Conservation (phyloP, 192 early-diverging fungal species). For the Podila minutissima region DNA sequence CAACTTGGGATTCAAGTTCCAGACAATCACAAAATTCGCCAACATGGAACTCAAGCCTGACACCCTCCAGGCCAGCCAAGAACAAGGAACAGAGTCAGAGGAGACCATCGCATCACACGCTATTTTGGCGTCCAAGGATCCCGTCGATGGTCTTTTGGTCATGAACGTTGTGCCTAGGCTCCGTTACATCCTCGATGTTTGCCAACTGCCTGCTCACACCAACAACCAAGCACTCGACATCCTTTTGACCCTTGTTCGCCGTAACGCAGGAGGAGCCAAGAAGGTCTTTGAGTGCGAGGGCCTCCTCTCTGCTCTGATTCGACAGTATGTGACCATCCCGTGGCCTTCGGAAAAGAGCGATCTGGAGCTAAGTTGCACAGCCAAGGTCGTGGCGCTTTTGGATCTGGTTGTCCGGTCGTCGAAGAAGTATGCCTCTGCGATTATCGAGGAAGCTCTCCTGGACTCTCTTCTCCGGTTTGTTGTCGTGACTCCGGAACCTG, state of each 20-base stretch:
- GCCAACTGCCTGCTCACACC: constrained; percentile 39
- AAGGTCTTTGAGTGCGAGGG: constrained; percentile 58
- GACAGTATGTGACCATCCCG: constrained; percentile 43
- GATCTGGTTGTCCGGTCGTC: constrained; percentile 51
- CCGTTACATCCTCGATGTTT: constrained; percentile 61
- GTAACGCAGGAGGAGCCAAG: constrained; percentile 51
- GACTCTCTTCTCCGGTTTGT: constrained; percentile 58
- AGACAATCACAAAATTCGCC: constrained; percentile 38
- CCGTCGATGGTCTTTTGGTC: constrained; percentile 65
- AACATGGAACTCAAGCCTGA: constrained; percentile 51
- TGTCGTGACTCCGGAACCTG: constrained; percentile 51
- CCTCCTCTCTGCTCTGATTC: constrained; percentile 55
- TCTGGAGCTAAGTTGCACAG: constrained; percentile 25
- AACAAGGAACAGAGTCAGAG: constrained; percentile 46
- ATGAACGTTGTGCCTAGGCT: constrained; percentile 69
- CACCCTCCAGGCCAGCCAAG: constrained; percentile 46
- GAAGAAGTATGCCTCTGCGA: constrained; percentile 48
- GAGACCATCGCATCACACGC: constrained; percentile 57
- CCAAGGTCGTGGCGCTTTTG: constrained; percentile 49
- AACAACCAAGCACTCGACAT: constrained; percentile 59
- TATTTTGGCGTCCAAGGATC: constrained; percentile 60
- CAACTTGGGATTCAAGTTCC: constrained; percentile 26
- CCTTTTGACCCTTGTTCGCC: constrained; percentile 57
- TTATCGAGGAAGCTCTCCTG: constrained; percentile 52
- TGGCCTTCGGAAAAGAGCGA: constrained; percentile 58